Percentiles rank a stretch among this genome's conserved stretches.
phyloP scores from a whole-genome alignment of 148 eudicot species.

The Chenopodium berlandieri region DNA sequence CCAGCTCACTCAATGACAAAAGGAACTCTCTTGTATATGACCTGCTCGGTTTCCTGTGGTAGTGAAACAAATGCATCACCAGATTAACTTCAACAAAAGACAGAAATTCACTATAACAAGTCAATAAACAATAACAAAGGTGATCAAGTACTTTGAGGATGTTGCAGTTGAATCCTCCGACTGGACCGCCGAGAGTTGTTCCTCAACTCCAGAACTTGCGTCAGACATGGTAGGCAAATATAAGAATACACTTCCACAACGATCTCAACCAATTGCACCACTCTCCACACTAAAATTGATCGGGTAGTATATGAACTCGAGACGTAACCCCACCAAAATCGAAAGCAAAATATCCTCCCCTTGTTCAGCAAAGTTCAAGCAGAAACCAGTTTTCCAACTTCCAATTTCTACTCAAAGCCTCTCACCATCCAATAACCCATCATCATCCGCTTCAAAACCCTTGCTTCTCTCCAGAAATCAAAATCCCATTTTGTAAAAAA shows the following conservation, averaged over 20 bases:
- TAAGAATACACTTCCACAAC: background rate
- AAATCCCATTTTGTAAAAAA: background rate
- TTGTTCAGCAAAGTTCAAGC: conserved; percentile 9
- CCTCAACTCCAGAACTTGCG: conserved; percentile 36
- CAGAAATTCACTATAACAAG: conserved; percentile 4
- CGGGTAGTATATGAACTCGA: background rate
- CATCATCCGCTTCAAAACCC: background rate
- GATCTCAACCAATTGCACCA: conserved; percentile 17
- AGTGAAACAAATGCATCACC: conserved; percentile 10
- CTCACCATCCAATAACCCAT: background rate
- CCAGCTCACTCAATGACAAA: conserved; percentile 64
- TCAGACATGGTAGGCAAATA: background rate
- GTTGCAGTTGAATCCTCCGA: conserved; percentile 18
- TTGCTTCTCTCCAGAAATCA: background rate
- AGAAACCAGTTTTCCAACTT: no score
- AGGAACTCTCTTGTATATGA: conserved; percentile 77
- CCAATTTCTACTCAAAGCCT: background rate
- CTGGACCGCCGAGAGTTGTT: conserved; percentile 21
- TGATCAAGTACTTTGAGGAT: conserved; percentile 28
- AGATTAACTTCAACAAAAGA: conserved; percentile 11
- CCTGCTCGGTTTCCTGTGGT: conserved; percentile 49
- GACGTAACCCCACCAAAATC: background rate
- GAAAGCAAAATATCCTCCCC: background rate
- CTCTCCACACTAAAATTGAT: background rate
- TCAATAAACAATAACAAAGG: conserved; percentile 2